Base-by-base conservation (phyloP, 306 rosid species). In the Corylus americana region DNA sequence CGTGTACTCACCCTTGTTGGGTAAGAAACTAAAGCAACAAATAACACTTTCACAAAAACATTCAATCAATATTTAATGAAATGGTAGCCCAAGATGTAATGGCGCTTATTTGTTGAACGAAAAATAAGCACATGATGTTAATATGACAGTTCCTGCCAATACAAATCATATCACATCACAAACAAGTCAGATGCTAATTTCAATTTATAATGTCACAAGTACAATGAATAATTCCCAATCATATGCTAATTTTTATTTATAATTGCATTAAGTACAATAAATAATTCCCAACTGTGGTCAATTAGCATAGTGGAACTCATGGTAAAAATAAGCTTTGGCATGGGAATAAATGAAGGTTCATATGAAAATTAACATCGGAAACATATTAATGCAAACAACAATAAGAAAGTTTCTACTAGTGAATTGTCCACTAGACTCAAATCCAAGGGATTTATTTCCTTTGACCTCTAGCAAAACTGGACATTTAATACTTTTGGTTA, bases 401-500 rank as follows among this genome's bases (percentile, higher is more conserved):
- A 45, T 45, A n/a, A 57, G 13, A 45, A 29, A 3, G 69, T 48
- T 37, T 59, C 42, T 20, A 1, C 63, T 27, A 12, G 37, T 62
- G 69, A 62, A 29, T 17, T 12, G 18, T 62, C 10, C 61, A 25
- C 25, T 55, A 44, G 27, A 11, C 70, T 61, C 42, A 47, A 75
- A n/a, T 44, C 73, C 63, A 51, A 42, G 54, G 58, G 62, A 45
- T 77, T 72, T 39, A 37, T 9, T 80, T 14, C 55, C 66, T n/a
- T 44, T 42, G 39, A 31, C 49, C 64, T 84, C 70, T 12, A 77
- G 77, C 12, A 10, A 76, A 84, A 55, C 17, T 31, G 35, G 11
- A 78, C 66, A 50, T 74, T 50, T n/a, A 62, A 11, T 51, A 55
- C 68, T 71, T 53, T 37, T 77, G 48, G 55, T 78, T 51, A 69